These are phyloP conservation scores for Silene uniflora DNA, from an alignment of 148 eudicot genomes.

Conservation along the genomic window DNA sequence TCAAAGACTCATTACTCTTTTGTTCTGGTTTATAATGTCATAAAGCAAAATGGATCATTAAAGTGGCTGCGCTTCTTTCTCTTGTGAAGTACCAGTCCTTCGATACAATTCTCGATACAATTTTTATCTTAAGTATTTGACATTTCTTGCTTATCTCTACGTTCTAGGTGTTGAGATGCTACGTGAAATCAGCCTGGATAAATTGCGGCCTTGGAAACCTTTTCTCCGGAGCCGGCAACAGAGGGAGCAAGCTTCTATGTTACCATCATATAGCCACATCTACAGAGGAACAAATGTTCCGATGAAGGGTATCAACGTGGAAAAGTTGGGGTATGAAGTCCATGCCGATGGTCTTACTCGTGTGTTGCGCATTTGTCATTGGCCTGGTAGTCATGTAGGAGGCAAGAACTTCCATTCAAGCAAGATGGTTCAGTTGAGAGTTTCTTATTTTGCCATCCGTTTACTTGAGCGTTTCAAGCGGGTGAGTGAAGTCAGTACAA, in stretches of 20 bases:
- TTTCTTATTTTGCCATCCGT: constrained; percentile 58
- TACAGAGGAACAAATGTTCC: constrained; percentile 32
- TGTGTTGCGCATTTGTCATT: constrained; percentile 75
- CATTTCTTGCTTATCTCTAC: constrained; percentile 10
- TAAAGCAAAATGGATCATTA: too few species aligned
- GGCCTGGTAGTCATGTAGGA: constrained; percentile 43
- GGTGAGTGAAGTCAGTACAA: constrained; percentile 39
- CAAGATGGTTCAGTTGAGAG: constrained; percentile 59
- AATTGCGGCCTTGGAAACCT: constrained; percentile 88
- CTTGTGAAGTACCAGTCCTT: too few species aligned
- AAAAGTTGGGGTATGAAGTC: constrained; percentile 73
- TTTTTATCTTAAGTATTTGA: neutral
- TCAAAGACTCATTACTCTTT: neutral
- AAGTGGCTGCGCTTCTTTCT: too few species aligned
- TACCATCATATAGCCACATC: constrained; percentile 40
- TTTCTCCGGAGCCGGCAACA: constrained; percentile 54
- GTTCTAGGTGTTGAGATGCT: constrained; percentile 51
- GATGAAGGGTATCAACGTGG: constrained; percentile 39
- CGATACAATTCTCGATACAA: too few species aligned
- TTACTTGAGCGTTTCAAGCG: constrained; percentile 55
- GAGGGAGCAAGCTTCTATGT: constrained; percentile 49
- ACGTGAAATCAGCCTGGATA: constrained; percentile 93
- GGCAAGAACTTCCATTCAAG: constrained; percentile 38
- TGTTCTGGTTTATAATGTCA: too few species aligned
- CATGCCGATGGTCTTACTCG: constrained; percentile 85